These are phyloP conservation scores for Alternaria triticimaculans DNA, from an alignment of 2,329 filamentous ascomycete species.

Conservation along the genomic window DNA sequence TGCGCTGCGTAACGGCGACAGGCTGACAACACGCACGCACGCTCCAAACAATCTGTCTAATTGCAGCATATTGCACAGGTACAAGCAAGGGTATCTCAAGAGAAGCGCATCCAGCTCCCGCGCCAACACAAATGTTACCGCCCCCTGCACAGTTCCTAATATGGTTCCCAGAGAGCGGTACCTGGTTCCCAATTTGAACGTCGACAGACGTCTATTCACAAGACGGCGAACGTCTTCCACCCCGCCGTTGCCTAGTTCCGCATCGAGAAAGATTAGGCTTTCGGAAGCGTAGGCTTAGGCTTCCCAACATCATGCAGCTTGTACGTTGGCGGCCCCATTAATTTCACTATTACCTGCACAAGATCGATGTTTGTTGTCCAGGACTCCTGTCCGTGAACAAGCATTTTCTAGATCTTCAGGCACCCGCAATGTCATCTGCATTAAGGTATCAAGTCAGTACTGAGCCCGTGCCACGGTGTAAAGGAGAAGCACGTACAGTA, in stretches of 20 bases:
- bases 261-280: background rate
- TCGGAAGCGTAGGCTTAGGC: constrained; percentile 5
- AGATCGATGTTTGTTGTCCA: constrained; percentile 6
- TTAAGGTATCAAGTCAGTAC: constrained; percentile 1
- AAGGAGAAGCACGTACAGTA: constrained; percentile 70
- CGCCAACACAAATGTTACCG: constrained; percentile 6
- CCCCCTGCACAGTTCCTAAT: background rate
- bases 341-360: background rate
- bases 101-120: constrained; percentile 16
- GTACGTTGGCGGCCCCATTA: background rate
- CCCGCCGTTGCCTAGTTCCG: constrained; percentile 3
- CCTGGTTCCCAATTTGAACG: background rate
- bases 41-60: constrained; percentile 21
- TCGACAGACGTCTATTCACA: background rate
- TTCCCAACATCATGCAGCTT: constrained; percentile 9
- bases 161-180: background rate
- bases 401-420: background rate
- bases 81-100: constrained; percentile 41
- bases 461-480: constrained; percentile 16
- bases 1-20: constrained; percentile 29
- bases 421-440: constrained; percentile 15
- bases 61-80: constrained; percentile 14
- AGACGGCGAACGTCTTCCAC: background rate
- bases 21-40: constrained; percentile 19
- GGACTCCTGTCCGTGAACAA: background rate